Base-by-base conservation (phyloP, 257 asterid genomes). In the Solanum tarijense region DNA sequence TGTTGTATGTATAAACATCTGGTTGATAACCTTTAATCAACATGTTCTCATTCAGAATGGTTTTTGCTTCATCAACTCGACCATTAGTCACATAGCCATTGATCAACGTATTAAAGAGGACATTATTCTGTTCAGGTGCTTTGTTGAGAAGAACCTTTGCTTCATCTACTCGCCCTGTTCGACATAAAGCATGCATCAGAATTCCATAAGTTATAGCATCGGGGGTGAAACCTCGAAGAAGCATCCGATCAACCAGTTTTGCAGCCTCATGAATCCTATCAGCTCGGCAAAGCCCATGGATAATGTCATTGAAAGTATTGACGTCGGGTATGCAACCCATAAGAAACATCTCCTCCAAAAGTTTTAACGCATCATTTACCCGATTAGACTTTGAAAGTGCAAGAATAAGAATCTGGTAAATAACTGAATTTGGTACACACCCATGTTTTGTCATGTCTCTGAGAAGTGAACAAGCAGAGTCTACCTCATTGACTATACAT, bases 381-480 rank as follows among this genome's bases (percentile, higher is more conserved):
- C 98, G 60, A 79, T 79, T 29, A 43, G 65, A 79, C 65, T 79
- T 79, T 62, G 93, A 93, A 29, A 95, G 90, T 14, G 96, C 93
- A 46, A 91, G 98, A 87, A 97, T 94, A 87, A 97, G 95, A 5
- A 98, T 97, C 89, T 96, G 98, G 89, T 97, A 97, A 78, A 97
- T 91, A 71, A 95, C 90, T 36, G 99, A 93, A 90, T 93, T 95
- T 1, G 99, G 98, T 68, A 96, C 98, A 62, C 99, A 96, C 12
- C 98, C 98, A 87, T 97, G 93, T 91, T 94, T 97, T 13, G 96
- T 97, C 99, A 97, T 96, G 94, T 95, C 99, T 86, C 96, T 93
- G 81, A 97, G 98, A 81, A 97, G 97, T 78, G 98, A 79, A 79
- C 92, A 92, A 0, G 98, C 98, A 27, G 98, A 93, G 84, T 97